Evolutionary conservation across 768 basidiomycete genomes (phyloP).

Genomic region (Boletus barrowsii): DNA sequence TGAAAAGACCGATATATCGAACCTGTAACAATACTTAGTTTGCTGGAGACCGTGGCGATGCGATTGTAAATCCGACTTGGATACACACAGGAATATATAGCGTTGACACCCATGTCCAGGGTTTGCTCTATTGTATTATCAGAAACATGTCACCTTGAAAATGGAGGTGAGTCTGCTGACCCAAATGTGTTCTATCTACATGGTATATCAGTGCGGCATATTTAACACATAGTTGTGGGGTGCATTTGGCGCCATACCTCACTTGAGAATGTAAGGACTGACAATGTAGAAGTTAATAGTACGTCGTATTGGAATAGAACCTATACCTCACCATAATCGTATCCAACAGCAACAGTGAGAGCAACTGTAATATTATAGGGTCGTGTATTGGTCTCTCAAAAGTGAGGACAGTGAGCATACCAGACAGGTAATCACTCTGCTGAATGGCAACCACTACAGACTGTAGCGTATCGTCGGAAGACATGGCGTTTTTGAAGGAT

Average conservation of each 20-base stretch:
- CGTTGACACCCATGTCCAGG: constrained; percentile 9
- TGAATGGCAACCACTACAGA: too few species aligned
- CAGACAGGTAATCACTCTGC: too few species aligned
- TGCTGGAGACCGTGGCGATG: neutral
- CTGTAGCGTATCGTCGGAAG: too few species aligned
- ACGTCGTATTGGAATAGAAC: neutral
- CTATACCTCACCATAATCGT: neutral
- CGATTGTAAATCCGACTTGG: neutral
- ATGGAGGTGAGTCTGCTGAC: neutral
- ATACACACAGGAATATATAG: constrained; percentile 9
- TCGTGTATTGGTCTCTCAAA: neutral
- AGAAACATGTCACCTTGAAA: neutral
- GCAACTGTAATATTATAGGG: neutral
- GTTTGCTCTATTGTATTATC: neutral
- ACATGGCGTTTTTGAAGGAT: too few species aligned
- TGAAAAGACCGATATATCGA: constrained; percentile 7
- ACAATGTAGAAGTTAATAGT: neutral
- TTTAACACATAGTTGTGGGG: neutral
- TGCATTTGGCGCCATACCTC: neutral
- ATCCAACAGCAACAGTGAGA: neutral
- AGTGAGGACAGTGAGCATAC: too few species aligned
- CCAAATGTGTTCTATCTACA: constrained; percentile 11
- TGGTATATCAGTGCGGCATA: neutral
- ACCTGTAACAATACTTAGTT: neutral
- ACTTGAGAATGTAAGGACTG: neutral